These are phyloP conservation scores for Solanum phureja DNA, from an alignment of 257 asterid genomes.

Conservation along the genomic window DNA sequence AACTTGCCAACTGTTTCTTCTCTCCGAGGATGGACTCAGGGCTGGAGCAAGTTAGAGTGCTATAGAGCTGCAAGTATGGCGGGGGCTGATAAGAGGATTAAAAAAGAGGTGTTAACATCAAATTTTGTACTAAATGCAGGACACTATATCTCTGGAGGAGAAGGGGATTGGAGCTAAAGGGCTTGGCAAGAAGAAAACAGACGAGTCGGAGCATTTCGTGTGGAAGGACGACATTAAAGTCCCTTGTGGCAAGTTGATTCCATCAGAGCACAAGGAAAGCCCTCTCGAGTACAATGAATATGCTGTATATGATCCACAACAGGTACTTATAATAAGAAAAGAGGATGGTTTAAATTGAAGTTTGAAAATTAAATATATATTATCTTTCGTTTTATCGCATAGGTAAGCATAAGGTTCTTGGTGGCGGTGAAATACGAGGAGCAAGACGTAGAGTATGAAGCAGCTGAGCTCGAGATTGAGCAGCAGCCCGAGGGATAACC, in stretches of 20 bases:
- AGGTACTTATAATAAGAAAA: slow-evolving; percentile 16
- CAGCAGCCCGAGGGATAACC: background rate
- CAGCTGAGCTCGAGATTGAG: background rate
- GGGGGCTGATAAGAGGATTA: background rate
- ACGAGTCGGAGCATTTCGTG: slow-evolving; percentile 62
- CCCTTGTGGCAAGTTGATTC: slow-evolving; percentile 59
- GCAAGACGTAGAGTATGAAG: slow-evolving; percentile 38
- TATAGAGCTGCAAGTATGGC: background rate
- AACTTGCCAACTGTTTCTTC: background rate
- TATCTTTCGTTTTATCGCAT: too few species aligned
- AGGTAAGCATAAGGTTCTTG: slow-evolving; percentile 66
- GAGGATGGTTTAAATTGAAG: background rate
- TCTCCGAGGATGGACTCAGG: background rate
- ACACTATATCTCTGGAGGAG: slow-evolving; percentile 40
- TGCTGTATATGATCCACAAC: slow-evolving; percentile 71
- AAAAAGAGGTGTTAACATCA: background rate
- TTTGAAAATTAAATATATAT: background rate
- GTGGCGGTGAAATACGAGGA: slow-evolving; percentile 77
- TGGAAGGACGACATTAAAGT: slow-evolving; percentile 79
- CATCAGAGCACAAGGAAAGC: slow-evolving; percentile 52
- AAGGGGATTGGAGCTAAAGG: slow-evolving; percentile 53
- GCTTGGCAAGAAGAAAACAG: slow-evolving; percentile 56
- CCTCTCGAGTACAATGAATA: slow-evolving; percentile 67
- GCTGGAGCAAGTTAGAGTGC: background rate
- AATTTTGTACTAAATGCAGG: slow-evolving; percentile 9